Evolutionary conservation across 1,139 yeast genomes (phyloP).

Genomic region (Hemisphaericaspora xylofermentans): DNA sequence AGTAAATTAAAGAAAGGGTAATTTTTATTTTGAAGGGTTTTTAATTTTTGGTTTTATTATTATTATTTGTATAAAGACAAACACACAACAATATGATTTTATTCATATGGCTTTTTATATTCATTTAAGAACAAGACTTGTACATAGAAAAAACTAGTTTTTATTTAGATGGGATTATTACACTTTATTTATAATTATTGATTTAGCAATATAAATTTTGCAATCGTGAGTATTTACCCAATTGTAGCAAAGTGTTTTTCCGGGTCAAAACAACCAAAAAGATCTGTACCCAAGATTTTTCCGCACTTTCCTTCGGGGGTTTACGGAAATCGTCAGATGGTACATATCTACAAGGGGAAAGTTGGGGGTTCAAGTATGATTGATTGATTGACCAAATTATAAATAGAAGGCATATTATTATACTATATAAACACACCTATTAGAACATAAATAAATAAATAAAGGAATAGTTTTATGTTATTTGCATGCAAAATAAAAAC

Average conservation of each 20-base stretch:
- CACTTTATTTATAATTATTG: not conserved
- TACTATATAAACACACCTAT: too few relatives aligned
- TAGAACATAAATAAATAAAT: slow-evolving; percentile 2
- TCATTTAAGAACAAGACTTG: slow-evolving; percentile 1
- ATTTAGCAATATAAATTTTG: slow-evolving; percentile 1
- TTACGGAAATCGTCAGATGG: not conserved
- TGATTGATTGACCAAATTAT: too few relatives aligned
- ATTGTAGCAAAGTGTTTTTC: too few relatives aligned
- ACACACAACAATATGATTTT: not conserved
- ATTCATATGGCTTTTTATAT: not conserved
- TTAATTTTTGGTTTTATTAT: not conserved
- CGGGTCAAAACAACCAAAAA: not conserved
- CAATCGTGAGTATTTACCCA: not conserved
- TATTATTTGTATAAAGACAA: not conserved
- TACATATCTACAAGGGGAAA: not conserved
- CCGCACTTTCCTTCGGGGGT: not conserved
- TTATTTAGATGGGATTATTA: too few relatives aligned
- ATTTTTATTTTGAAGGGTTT: not conserved
- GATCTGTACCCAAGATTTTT: too few relatives aligned
- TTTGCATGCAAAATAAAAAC: too few relatives aligned
- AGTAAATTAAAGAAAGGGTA: not conserved
- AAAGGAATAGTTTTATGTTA: not conserved
- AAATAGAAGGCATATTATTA: too few relatives aligned
- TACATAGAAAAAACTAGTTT: not conserved
- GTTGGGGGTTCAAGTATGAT: not conserved